Conservation (phyloP, 208 protist genomes). For the Vickermania ingenoplastis region DNA sequence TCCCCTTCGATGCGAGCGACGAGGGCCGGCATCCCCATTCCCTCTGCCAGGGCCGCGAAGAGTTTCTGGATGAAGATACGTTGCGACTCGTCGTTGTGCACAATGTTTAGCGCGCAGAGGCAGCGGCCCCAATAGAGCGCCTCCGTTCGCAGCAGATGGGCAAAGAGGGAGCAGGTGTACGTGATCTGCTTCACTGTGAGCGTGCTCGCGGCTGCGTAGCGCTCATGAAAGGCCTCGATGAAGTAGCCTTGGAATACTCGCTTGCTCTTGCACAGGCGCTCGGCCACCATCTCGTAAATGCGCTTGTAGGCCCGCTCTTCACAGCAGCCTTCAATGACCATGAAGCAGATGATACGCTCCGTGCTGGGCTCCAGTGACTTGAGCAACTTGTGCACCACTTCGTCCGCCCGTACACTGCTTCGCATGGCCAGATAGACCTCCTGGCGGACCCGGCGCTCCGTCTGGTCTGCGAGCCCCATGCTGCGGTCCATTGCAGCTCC, state of each 20-base stretch:
- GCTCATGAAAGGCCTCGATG: slow-evolving; percentile 70
- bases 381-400: slow-evolving; percentile 98
- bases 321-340: slow-evolving; percentile 98
- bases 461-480: slow-evolving; percentile 9
- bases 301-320: slow-evolving; percentile 94
- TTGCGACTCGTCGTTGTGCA: slow-evolving; percentile 66
- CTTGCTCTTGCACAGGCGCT: slow-evolving; percentile 94
- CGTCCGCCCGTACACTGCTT: slow-evolving; percentile 95
- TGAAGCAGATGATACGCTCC: slow-evolving; percentile 86
- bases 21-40: slow-evolving; percentile 46
- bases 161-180: slow-evolving; percentile 96
- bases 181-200: slow-evolving; percentile 96
- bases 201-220: slow-evolving; percentile 90
- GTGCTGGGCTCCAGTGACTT: slow-evolving; percentile 57
- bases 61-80: slow-evolving; percentile 75
- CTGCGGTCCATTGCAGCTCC: not conserved
- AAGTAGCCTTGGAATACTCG: slow-evolving; percentile 83
- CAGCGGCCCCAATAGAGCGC: slow-evolving; percentile 90
- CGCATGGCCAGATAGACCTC: slow-evolving; percentile 98
- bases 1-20: slow-evolving; percentile 34
- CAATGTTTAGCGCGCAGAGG: slow-evolving; percentile 52
- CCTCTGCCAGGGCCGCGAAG: slow-evolving; percentile 47
- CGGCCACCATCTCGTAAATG: slow-evolving; percentile 94
- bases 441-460: slow-evolving; percentile 85
- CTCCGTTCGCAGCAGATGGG: slow-evolving; percentile 93